phyloP scores from a whole-genome alignment of 148 eudicot species.

The Silene uniflora region DNA sequence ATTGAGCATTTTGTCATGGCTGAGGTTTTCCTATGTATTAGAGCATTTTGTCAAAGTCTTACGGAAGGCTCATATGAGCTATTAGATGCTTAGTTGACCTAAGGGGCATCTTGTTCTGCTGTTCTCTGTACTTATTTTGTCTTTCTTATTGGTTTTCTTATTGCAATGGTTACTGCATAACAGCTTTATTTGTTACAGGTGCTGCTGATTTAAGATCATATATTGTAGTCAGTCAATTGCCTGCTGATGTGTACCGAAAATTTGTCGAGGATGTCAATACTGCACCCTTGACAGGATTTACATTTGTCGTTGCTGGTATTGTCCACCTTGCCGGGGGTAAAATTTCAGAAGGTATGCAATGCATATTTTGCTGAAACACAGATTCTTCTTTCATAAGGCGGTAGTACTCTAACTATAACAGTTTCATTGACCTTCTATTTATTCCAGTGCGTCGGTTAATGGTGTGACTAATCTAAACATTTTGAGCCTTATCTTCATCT shows the following conservation, averaged over 20 bases:
- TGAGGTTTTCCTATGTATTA: neutral
- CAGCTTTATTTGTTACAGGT: slow-evolving; percentile 34
- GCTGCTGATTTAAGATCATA: slow-evolving; percentile 71
- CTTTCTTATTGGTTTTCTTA: neutral
- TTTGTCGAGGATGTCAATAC: slow-evolving; percentile 62
- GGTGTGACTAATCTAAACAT: neutral
- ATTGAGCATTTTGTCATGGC: neutral
- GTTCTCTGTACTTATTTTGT: neutral
- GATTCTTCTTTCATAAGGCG: neutral
- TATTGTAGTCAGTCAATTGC: slow-evolving; percentile 65
- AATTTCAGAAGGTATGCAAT: slow-evolving; percentile 65
- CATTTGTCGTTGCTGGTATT: slow-evolving; percentile 65
- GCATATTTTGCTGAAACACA: slow-evolving; percentile 8
- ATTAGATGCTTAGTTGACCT: neutral
- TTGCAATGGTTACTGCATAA: neutral
- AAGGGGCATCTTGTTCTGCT: neutral
- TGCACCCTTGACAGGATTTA: slow-evolving; percentile 66
- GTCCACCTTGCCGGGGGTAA: slow-evolving; percentile 82
- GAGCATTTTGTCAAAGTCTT: neutral
- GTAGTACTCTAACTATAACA: neutral
- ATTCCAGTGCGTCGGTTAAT: neutral
- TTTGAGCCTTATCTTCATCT: neutral
- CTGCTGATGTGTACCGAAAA: slow-evolving; percentile 60
- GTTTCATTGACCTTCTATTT: neutral
- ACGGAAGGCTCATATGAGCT: neutral